Evolutionary conservation across 495 filamentous ascomycete genomes (phyloP), one percentile per base, ranked within the genome.

Genomic region (Aspergillus coremiiformis): DNA sequence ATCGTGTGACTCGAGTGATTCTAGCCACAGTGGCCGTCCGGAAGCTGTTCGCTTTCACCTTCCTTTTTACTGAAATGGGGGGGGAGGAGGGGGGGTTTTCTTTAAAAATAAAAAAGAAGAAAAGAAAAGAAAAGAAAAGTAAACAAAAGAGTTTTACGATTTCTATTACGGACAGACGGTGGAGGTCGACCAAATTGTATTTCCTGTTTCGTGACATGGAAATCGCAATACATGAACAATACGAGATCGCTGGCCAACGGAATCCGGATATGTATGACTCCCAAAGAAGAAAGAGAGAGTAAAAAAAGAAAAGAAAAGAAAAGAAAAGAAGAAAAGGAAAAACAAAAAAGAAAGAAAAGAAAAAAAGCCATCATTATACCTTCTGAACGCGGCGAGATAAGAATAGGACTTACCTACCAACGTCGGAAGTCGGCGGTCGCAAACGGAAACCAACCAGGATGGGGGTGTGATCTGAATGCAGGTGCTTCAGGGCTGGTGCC

Each of bases 1-100:
- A 61, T 53, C 55, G 52, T 61, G 58, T 57, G 56, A 58, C 56
- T 54, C 24, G 32, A 30, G 24, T 33, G 2, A n/a, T 17, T 12
- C 17, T 37, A 37, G 6, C 33, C 14, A 15, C 5, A 35, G 32
- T 35, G 32, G 14, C 10, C 17, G 15, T n/a, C n/a, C n/a, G 1
- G 2, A 12, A 37, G 33, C 7, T 9, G 27, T n/a, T 37, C 33
- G 33, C 33, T 37, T 5, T 37, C 15, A 37, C 15, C 15, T 37
- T 2, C 15, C 33, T 12, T 37, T 37, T 37, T 19, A 11, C 7
- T 17, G n/a, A n/a, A n/a, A n/a, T n/a, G n/a, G n/a, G n/a, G n/a
- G n/a, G n/a, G n/a, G n/a, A n/a, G n/a, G n/a, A n/a, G n/a, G n/a
- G n/a, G n/a, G n/a, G n/a, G n/a, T n/a, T n/a, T n/a, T n/a, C n/a